Evolutionary conservation across 2,329 filamentous ascomycete genomes (phyloP), one percentile per base, ranked within the genome.

Genomic region (Chalaropsis thielavioides): DNA sequence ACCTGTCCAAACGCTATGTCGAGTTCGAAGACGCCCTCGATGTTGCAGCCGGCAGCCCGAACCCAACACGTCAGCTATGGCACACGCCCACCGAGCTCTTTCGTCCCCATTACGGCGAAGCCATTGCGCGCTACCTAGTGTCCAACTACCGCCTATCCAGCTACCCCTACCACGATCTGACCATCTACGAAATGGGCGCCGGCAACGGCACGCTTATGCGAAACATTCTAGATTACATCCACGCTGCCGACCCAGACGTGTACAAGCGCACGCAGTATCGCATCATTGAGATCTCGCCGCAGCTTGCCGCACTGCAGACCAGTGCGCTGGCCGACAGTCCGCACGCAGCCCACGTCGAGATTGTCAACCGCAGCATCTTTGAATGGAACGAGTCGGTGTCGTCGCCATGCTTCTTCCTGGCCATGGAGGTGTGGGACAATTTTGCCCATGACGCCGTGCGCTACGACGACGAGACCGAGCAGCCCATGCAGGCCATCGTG

Each of bases 101-200:
- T 77, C 84, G 90, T 40, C 94, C 95, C 0, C 95, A 92, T 76
- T 99, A 99, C 74, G 95, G 92, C 72, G 92, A 99, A 79, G 90
- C 94, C 41, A 90, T 99, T 70, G 94, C 92, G n/a, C 87, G 92
- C 22, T 96, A 97, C 74, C 83, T 99, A 56, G 86, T 97, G 69
- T 87, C 90, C 69, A 96, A 99, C 78, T 99, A 99, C 81, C 91
- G 94, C 73, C 84, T 96, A 73, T 90, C 89, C 56, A 84, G 90
- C 65, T 97, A 94, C 74, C 94, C 94, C 1, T 96, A 97, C 78
- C 87, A 96, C 75, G 94, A 99, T 75, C 83, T 99, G 63, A 89
- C 95, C 71, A 95, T 99, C 74, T 99, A 96, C 81, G 94, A 99
- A 75, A 95, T 99, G 88, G 94, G 94, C 63, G 94, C 94, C 46